A percentile compares a stretch with the other conserved stretches of the same genome.
Conservation (phyloP, 108 stramenopile species). For the Epipyxis sp. region DNA sequence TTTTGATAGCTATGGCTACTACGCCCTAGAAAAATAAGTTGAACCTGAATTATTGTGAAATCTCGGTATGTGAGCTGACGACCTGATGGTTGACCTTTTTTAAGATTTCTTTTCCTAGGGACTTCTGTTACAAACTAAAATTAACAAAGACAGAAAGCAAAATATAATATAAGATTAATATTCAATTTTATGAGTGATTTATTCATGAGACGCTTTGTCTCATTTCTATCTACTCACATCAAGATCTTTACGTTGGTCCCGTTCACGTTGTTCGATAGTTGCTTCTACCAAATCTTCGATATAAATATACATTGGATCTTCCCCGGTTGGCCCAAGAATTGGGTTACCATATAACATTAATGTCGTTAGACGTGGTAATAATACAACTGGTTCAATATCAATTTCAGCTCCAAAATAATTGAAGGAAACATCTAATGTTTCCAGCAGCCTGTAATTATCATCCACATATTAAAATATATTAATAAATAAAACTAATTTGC, state of each 20-base stretch:
- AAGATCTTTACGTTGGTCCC: background rate
- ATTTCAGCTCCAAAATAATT: slow-evolving; percentile 49
- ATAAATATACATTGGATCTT: slow-evolving; percentile 30
- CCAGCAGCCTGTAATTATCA: slow-evolving; percentile 38
- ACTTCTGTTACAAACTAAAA: slow-evolving; percentile 18
- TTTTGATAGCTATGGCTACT: too few relatives aligned
- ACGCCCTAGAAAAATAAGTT: background rate
- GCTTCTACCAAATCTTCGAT: slow-evolving; percentile 1
- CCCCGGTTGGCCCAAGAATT: slow-evolving; percentile 48
- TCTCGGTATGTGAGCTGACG: slow-evolving; percentile 2
- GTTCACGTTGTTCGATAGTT: background rate
- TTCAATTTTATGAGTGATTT: too few relatives aligned
- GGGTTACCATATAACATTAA: slow-evolving; percentile 57
- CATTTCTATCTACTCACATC: background rate
- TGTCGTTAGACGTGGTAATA: slow-evolving; percentile 36
- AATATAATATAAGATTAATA: background rate
- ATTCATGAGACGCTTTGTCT: background rate
- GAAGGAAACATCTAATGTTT: slow-evolving; percentile 44
- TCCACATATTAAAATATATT: slow-evolving; percentile 16
- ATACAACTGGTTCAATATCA: slow-evolving; percentile 32
- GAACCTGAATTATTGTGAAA: slow-evolving; percentile 24
- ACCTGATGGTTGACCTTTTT: slow-evolving; percentile 3
- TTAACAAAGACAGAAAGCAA: background rate
- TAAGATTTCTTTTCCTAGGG: background rate
- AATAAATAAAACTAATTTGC: background rate